Conservation (phyloP, 441 rosid genomes). For the Manihot esculenta region DNA sequence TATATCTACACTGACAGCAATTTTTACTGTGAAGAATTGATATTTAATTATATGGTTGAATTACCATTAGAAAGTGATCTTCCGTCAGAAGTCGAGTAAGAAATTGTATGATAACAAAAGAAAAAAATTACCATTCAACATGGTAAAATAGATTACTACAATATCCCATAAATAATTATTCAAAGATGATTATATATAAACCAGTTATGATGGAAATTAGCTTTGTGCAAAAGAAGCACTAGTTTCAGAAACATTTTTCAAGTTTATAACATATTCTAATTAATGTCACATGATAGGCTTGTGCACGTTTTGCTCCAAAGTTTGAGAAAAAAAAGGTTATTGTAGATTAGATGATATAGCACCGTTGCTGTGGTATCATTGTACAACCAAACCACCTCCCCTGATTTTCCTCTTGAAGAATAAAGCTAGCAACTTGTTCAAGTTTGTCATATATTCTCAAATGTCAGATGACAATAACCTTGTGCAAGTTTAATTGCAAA, state of each 20-base stretch:
- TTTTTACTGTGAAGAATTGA: neutral
- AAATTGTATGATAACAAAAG: neutral
- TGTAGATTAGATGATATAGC: too few relatives aligned
- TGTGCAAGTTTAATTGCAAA: neutral
- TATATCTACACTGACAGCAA: neutral
- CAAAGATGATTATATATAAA: neutral
- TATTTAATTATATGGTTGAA: neutral
- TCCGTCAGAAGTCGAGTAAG: neutral
- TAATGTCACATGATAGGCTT: neutral
- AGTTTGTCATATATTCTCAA: neutral
- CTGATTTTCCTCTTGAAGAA: constrained; percentile 79
- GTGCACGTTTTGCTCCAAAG: neutral
- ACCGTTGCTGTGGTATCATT: constrained; percentile 85
- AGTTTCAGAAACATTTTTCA: neutral
- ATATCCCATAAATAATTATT: neutral
- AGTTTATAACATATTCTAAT: neutral
- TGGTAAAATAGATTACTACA: neutral
- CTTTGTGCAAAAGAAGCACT: neutral
- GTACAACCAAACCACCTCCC: constrained; percentile 90
- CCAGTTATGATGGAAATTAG: neutral
- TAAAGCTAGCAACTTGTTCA: constrained; percentile 16
- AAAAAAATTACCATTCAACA: neutral
- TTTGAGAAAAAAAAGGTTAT: too few relatives aligned
- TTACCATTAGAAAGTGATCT: neutral
- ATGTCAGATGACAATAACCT: neutral